A percentile compares a stretch with the other conserved stretches of the same genome.
phyloP scores from a whole-genome alignment of 768 basidiomycete species.

The Chiua virens region DNA sequence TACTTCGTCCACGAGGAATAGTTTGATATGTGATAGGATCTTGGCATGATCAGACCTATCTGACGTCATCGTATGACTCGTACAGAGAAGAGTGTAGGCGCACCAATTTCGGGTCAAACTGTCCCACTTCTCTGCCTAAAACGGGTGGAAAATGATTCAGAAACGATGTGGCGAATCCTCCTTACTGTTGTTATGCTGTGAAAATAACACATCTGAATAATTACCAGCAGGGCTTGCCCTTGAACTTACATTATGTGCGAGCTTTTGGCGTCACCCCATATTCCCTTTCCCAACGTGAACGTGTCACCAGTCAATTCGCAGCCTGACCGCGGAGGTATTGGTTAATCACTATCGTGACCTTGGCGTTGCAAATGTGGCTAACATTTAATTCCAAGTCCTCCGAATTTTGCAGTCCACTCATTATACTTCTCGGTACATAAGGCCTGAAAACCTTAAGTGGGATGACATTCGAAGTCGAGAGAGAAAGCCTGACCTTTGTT shows the following conservation, averaged over 20 bases:
- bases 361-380: conserved; percentile 29
- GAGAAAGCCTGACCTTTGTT: neutral
- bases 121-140: no score
- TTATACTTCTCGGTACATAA: conserved; percentile 80
- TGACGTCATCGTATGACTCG: no score
- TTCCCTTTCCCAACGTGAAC: conserved; percentile 56
- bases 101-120: no score
- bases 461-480: neutral
- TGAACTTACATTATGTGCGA: conserved; percentile 73
- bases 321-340: conserved; percentile 46
- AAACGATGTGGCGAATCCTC: no score
- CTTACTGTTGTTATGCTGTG: no score
- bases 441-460: conserved; percentile 48
- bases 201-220: no score
- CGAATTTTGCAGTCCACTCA: conserved; percentile 87
- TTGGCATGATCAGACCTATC: no score
- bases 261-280: conserved; percentile 72
- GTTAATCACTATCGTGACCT: neutral
- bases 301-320: conserved; percentile 95
- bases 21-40: no score
- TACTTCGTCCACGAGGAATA: conserved; percentile 94
- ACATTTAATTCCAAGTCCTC: conserved; percentile 74
- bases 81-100: no score
- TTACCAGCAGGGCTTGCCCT: neutral
- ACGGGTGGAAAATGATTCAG: no score